phyloP scores from a whole-genome alignment of 768 basidiomycete genomes.

The Clitopilus passeckerianus region DNA sequence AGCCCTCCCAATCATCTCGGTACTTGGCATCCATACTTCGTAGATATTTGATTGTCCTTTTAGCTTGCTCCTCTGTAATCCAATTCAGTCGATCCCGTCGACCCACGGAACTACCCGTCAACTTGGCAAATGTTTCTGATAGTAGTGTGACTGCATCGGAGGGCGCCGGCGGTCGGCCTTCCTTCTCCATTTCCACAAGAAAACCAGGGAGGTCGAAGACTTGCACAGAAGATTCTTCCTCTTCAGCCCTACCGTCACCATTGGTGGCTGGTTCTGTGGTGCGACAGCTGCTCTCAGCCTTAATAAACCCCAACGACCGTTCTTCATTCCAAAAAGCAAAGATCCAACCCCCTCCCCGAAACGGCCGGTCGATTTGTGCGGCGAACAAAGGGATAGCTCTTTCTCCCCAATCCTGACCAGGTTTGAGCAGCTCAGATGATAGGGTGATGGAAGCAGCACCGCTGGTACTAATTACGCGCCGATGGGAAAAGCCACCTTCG shows the following conservation, averaged over 20 bases:
- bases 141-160: not conserved
- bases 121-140: not conserved
- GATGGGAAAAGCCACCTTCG: not conserved
- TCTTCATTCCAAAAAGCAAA: not conserved
- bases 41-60: no score
- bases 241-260: not conserved
- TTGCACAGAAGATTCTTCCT: not conserved
- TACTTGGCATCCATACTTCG: no score
- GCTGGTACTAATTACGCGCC: not conserved
- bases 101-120: not conserved
- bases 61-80: no score
- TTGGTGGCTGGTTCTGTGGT: no score
- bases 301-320: not conserved
- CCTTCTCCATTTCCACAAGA: slow-evolving; percentile 14
- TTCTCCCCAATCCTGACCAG: not conserved
- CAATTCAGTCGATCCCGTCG: no score
- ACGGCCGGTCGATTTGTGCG: not conserved
- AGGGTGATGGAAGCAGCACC: slow-evolving; percentile 3
- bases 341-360: not conserved
- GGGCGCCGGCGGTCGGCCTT: slow-evolving; percentile 14
- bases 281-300: not conserved
- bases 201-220: slow-evolving; percentile 12
- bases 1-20: no score
- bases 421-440: not conserved
- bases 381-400: not conserved